Conservation (phyloP, 305 asterid genomes). For the Solanum hybrid region DNA sequence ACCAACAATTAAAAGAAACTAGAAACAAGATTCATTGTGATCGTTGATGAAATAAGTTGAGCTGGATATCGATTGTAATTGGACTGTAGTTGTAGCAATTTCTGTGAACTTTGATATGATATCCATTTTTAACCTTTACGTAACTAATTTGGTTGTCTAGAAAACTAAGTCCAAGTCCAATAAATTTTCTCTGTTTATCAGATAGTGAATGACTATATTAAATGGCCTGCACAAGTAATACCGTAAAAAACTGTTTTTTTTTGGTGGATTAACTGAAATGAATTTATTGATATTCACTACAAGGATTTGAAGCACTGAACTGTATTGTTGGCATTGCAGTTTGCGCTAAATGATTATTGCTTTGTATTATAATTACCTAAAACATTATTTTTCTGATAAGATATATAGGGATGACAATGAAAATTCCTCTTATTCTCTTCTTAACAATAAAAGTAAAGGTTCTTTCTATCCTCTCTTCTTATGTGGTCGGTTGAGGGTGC, state of each 20-base stretch:
- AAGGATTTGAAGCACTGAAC: not conserved
- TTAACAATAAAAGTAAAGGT: not conserved
- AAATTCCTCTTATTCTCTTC: not conserved
- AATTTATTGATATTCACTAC: not conserved
- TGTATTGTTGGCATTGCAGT: not conserved
- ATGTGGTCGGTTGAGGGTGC: not conserved
- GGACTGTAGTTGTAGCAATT: not conserved
- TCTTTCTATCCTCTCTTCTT: not conserved
- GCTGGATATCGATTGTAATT: not conserved
- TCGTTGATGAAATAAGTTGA: not conserved
- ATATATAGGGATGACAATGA: not conserved
- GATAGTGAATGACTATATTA: not conserved
- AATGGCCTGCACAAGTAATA: not conserved
- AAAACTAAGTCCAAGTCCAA: not conserved
- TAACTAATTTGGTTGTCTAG: not conserved
- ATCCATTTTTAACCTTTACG: not conserved
- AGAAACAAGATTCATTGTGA: not conserved
- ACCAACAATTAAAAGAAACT: not conserved
- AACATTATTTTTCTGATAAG: not conserved
- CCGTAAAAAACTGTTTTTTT: too few relatives aligned
- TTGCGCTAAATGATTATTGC: not conserved
- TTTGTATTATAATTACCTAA: not conserved
- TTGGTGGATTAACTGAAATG: not conserved
- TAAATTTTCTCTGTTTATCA: not conserved
- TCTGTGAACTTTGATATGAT: not conserved